phyloP scores from a whole-genome alignment of 768 basidiomycete species.

The Russula sp. region DNA sequence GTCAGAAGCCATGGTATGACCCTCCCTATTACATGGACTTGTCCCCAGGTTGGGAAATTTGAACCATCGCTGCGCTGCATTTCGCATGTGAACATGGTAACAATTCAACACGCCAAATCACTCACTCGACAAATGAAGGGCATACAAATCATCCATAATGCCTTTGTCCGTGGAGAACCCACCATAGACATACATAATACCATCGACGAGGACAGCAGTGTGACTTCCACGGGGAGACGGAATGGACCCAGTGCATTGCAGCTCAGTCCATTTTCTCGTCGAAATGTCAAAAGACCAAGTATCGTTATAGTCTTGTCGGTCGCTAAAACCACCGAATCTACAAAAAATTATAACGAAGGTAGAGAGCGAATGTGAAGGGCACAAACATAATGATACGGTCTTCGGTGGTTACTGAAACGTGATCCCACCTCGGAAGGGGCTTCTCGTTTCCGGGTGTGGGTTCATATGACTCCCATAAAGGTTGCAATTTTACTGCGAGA shows the following conservation, averaged over 20 bases:
- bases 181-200: conserved; percentile 91
- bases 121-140: too few species aligned
- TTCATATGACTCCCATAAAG: conserved; percentile 64
- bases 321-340: conserved; percentile 96
- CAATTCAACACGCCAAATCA: too few species aligned
- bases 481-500: conserved; percentile 49
- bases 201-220: conserved; percentile 94
- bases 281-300: conserved; percentile 85
- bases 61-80: too few species aligned
- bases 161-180: conserved; percentile 42
- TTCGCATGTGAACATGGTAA: too few species aligned
- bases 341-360: conserved; percentile 3
- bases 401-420: conserved; percentile 77
- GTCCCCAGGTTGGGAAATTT: too few species aligned
- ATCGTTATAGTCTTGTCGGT: conserved; percentile 95
- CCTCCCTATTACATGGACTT: too few species aligned
- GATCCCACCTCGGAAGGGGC: conserved; percentile 81
- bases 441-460: conserved; percentile 51
- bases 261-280: conserved; percentile 66
- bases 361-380: conserved; percentile 17
- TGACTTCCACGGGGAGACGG: conserved; percentile 93
- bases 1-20: too few species aligned
- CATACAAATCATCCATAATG: too few species aligned
- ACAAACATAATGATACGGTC: conserved; percentile 41
- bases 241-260: conserved; percentile 94